Evolutionary conservation across 2,329 filamentous ascomycete species (phyloP).

Genomic region (Pseudocercospora macadamiae): DNA sequence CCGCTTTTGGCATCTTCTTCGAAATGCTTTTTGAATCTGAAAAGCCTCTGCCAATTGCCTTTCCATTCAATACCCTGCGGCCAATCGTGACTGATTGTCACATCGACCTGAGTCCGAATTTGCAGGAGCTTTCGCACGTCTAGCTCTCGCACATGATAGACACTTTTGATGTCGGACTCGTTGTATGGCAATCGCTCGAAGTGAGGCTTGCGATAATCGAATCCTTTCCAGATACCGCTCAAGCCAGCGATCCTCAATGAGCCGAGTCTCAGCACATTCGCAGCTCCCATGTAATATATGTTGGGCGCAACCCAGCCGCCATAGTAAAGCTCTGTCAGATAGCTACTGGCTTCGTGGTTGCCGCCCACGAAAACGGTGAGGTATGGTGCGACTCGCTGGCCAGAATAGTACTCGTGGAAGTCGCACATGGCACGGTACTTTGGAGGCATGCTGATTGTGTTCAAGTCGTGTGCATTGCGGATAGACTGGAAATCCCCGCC

Average conservation of each 20-base stretch:
- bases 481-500: constrained; percentile 94
- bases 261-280: constrained; percentile 83
- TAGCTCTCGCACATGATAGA: constrained; percentile 88
- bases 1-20: constrained; percentile 74
- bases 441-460: constrained; percentile 82
- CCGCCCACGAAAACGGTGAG: constrained; percentile 91
- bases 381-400: constrained; percentile 75
- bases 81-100: constrained; percentile 96
- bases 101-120: constrained; percentile 82
- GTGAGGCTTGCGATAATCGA: constrained; percentile 82
- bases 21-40: constrained; percentile 74
- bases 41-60: constrained; percentile 71
- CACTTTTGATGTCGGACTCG: constrained; percentile 71
- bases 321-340: constrained; percentile 91
- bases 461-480: constrained; percentile 84
- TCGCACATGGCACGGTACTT: constrained; percentile 90
- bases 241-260: constrained; percentile 85
- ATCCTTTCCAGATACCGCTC: constrained; percentile 93
- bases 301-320: constrained; percentile 96
- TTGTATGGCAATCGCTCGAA: constrained; percentile 85
- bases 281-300: constrained; percentile 95
- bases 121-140: constrained; percentile 89
- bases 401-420: constrained; percentile 93
- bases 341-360: constrained; percentile 91
- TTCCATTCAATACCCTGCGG: constrained; percentile 78